Conservation (phyloP, 257 asterid species). For the Penstemon davidsonii region DNA sequence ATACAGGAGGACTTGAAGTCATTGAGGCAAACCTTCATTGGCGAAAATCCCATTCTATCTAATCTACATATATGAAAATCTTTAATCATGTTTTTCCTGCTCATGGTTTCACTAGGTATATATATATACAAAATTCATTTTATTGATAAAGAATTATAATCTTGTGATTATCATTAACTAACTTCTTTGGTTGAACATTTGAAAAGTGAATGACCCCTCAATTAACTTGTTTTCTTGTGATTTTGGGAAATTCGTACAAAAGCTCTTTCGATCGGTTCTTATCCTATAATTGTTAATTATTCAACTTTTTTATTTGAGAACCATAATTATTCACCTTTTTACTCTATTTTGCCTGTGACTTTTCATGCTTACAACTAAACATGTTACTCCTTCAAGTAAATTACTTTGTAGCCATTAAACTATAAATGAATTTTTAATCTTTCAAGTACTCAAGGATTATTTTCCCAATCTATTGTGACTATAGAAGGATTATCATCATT, state of each 20-base stretch:
- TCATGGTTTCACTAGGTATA: constrained; percentile 1
- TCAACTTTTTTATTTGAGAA: too few relatives aligned
- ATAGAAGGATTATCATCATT: too few relatives aligned
- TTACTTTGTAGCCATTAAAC: not conserved
- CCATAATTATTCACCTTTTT: not conserved
- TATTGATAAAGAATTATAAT: not conserved
- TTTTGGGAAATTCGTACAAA: not conserved
- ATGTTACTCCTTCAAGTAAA: not conserved
- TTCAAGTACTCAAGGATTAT: not conserved
- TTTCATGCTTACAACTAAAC: not conserved
- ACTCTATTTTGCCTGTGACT: not conserved
- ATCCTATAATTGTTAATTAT: too few relatives aligned
- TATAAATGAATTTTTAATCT: not conserved
- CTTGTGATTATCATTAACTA: not conserved
- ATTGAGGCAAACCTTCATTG: too few relatives aligned
- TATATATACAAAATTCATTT: not conserved
- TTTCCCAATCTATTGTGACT: not conserved
- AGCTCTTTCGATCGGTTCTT: not conserved
- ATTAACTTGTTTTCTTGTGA: constrained; percentile 6
- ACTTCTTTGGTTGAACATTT: constrained; percentile 12
- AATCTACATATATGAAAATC: too few relatives aligned
- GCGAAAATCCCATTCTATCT: too few relatives aligned
- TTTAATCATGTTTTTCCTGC: not conserved
- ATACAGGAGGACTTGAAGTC: too few relatives aligned
- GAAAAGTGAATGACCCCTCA: constrained; percentile 3